Evolutionary conservation across 2,329 filamentous ascomycete species (phyloP), one percentile per base, ranked within the genome.

Genomic region (Beauveria sp.): DNA sequence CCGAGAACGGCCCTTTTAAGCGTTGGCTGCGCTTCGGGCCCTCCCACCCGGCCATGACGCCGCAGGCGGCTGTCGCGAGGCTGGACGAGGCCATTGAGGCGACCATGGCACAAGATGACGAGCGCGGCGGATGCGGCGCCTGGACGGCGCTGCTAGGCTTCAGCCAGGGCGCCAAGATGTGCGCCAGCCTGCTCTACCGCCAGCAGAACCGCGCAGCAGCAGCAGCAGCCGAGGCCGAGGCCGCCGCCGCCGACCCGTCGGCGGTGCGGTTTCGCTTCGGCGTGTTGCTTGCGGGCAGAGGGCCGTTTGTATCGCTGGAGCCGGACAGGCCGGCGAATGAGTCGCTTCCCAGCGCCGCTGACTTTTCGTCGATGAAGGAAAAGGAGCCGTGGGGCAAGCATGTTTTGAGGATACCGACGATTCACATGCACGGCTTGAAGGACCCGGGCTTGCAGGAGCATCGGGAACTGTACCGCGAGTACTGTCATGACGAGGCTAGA

Each of bases 361-460:
- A 67, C 22, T 71, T 71, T n/a, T 59, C 62, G 1, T 66, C 72
- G 49, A 71, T 64, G 62, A 71, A 28, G 28, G 60, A 62, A 20
- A 45, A 22, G 46, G 52, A 51, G 24, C 45, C 55, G 2, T 12
- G 62, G 3, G 73, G 72, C 1, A 63, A 65, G 1, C 73, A 76
- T 43, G 67, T 69, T 0, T 51, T 76, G 22, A 62, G 24, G n/a
- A 66, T 69, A 0, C 74, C 74, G 2, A 76, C 74, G 20, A 40
- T 76, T 14, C 74, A 76, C 26, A 72, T 76, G 0, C 74, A 76
- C 58, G 74, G 89, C 0, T 66, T 85, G 67, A 75, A 75, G 53
- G 90, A 93, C 70, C 76, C 80, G 0, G 88, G 87, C 0, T 66
- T 92, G 54, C 75, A 83, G 58, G 72, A 84, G 50, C 74, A 76